phyloP scores from a whole-genome alignment of 768 basidiomycete species.

The Termitomyces sp. region DNA sequence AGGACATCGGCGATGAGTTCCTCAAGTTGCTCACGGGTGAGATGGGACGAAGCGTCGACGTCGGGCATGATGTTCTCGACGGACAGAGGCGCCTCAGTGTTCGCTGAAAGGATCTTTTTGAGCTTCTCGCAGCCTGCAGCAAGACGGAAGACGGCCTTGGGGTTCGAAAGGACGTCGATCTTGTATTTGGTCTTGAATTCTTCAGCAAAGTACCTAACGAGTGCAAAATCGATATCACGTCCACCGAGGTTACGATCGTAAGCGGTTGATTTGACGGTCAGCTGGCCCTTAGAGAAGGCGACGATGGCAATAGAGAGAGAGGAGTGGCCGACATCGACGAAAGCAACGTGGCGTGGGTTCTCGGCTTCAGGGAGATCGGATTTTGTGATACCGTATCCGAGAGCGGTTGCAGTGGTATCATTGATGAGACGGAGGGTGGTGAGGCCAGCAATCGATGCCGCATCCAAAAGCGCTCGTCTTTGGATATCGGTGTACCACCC shows the following conservation, averaged over 20 bases:
- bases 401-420: constrained; percentile 92
- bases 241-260: constrained; percentile 95
- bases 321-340: constrained; percentile 95
- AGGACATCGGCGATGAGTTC: constrained; percentile 70
- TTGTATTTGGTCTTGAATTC: constrained; percentile 98
- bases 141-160: constrained; percentile 93
- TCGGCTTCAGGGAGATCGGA: constrained; percentile 88
- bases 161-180: constrained; percentile 87
- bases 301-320: constrained; percentile 83
- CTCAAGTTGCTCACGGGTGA: constrained; percentile 82
- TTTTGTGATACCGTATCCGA: constrained; percentile 99
- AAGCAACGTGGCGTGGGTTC: constrained; percentile 79
- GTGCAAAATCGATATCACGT: constrained; percentile 90
- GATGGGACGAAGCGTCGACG: constrained; percentile 83
- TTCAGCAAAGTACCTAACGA: constrained; percentile 81
- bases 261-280: constrained; percentile 80
- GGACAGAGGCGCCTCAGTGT: constrained; percentile 80
- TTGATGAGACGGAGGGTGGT: constrained; percentile 94
- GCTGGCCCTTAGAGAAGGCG: constrained; percentile 91
- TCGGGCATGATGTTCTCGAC: constrained; percentile 98
- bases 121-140: constrained; percentile 84
- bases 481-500: constrained; percentile 97
- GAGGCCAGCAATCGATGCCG: constrained; percentile 83
- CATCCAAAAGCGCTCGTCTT: constrained; percentile 84
- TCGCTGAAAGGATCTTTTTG: constrained; percentile 96